Evolutionary conservation across 768 basidiomycete species (phyloP).

Genomic region (Boletus fagicola): DNA sequence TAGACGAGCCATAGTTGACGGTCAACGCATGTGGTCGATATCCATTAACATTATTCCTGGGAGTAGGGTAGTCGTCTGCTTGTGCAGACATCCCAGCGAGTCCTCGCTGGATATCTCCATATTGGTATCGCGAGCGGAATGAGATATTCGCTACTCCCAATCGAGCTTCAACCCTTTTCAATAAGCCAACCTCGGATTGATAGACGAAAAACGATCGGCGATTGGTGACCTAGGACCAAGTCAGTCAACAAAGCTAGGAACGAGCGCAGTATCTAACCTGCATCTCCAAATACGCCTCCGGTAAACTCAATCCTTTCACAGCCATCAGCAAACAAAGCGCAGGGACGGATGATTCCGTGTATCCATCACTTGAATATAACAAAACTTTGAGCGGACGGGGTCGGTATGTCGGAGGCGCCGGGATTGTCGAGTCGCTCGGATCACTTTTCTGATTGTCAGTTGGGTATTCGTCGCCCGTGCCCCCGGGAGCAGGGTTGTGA

Average conservation of each 20-base stretch:
- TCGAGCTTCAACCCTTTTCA: slow-evolving; percentile 65
- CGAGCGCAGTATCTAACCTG: slow-evolving; percentile 42
- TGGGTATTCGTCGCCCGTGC: slow-evolving; percentile 19
- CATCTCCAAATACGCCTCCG: slow-evolving; percentile 90
- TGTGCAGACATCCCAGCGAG: slow-evolving; percentile 2
- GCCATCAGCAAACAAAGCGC: slow-evolving; percentile 88
- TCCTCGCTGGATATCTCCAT: slow-evolving; percentile 25
- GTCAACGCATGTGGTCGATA: slow-evolving; percentile 24
- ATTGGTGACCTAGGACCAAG: slow-evolving; percentile 48
- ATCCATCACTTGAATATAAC: slow-evolving; percentile 82
- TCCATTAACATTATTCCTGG: slow-evolving; percentile 13
- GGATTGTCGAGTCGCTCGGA: slow-evolving; percentile 10
- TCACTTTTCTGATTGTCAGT: slow-evolving; percentile 6
- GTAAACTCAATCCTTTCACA: slow-evolving; percentile 59
- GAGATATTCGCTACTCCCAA: slow-evolving; percentile 31
- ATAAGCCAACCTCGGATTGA: slow-evolving; percentile 68
- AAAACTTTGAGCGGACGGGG: slow-evolving; percentile 71
- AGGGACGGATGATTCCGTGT: slow-evolving; percentile 89
- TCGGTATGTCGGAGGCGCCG: slow-evolving; percentile 33
- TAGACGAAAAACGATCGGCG: slow-evolving; percentile 91
- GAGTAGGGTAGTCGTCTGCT: slow-evolving; percentile 11
- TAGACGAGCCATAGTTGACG: slow-evolving; percentile 20
- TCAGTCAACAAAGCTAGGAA: neutral
- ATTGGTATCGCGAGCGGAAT: slow-evolving; percentile 25
- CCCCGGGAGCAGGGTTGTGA: slow-evolving; percentile 2